Evolutionary conservation across 75 land plant species (phyloP), one percentile per base, ranked within the genome.

Genomic region (Pseudotsuga menziesii): DNA sequence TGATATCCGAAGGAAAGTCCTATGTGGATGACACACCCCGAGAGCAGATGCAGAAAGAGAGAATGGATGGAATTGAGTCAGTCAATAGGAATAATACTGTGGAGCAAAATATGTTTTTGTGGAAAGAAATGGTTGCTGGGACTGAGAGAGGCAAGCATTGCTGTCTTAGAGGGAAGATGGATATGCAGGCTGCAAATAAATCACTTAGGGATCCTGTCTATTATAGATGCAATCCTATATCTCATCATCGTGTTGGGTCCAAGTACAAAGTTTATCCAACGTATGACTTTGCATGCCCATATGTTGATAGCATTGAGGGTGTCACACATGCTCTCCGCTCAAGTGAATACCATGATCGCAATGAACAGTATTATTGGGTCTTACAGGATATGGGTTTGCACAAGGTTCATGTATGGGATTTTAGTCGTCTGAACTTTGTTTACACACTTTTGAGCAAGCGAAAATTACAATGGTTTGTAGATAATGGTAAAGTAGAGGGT

Each of bases 201-300:
- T 79, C 96, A 2, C 76, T 93, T 25, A 86, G 98, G 29, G 98
- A 96, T 82, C 98, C 98, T 58, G 98, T 96, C 12, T 96, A 96
- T 83, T 96, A 96, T 58, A 89, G 98, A 27, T 93, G 91, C 79
- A 93, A 96, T 80, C 90, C 88, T 4, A 56, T 81, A 73, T 77
- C 91, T 61, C 98, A 96, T 78, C 98, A 96, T 79, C 81, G 98
- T 29, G 88, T 96, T 67, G 98, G 98, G 0, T 76, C 84, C 16
- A 96, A 89, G 61, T 96, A 93, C 75, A 93, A 93, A 83, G 76
- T 96, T 19, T 96, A 96, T 70, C 98, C 98, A 61, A 96, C 96
- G 1, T 96, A 96, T 85, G 98, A 96, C 75, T 96, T 93, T 85
- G 96, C 96, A 44, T 96, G 98, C 58, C 98, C 98, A 4, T 96